A percentile compares a stretch with the other conserved stretches of the same genome.
These are phyloP conservation scores for Wickerhamiella parazyma DNA, from an alignment of 805 yeast genomes.

Conservation along the genomic window DNA sequence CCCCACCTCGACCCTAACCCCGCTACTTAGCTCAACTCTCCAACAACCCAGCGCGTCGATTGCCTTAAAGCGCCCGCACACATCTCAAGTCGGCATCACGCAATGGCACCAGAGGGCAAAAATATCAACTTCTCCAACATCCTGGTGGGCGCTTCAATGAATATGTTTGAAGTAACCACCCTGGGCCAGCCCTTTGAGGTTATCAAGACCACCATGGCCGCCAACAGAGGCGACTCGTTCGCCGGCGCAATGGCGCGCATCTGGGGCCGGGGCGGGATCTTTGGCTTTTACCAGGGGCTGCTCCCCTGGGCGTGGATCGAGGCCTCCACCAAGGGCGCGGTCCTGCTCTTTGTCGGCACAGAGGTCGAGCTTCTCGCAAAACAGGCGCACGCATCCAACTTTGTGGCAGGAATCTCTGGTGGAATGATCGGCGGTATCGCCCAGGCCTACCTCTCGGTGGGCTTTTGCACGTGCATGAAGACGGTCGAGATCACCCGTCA, in stretches of 20 bases:
- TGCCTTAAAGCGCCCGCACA: not conserved
- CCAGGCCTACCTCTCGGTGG: conserved; percentile 91
- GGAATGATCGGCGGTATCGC: conserved; percentile 95
- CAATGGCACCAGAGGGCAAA: conserved; percentile 45
- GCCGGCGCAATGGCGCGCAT: conserved; percentile 57
- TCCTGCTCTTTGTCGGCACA: conserved; percentile 76
- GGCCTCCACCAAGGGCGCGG: conserved; percentile 98
- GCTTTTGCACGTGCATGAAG: conserved; percentile 98
- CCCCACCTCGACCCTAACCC: not conserved
- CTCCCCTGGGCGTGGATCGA: conserved; percentile 99
- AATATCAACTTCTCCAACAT: conserved; percentile 82
- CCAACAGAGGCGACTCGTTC: conserved; percentile 64
- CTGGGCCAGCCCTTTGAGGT: conserved; percentile 97
- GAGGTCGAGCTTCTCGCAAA: conserved; percentile 72
- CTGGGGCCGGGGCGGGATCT: conserved; percentile 85
- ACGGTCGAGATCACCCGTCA: conserved; percentile 93
- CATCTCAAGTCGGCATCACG: not conserved
- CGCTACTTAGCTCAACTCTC: not conserved
- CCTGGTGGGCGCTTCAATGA: conserved; percentile 83
- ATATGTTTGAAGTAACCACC: conserved; percentile 84
- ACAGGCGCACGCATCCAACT: conserved; percentile 45
- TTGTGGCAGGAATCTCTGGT: conserved; percentile 83
- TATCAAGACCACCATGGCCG: conserved; percentile 95
- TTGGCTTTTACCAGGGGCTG: conserved; percentile 92
- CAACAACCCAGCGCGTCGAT: not conserved